Evolutionary conservation across 352 stramenopile species (phyloP).

Genomic region (Poterioochromonas sp.): DNA sequence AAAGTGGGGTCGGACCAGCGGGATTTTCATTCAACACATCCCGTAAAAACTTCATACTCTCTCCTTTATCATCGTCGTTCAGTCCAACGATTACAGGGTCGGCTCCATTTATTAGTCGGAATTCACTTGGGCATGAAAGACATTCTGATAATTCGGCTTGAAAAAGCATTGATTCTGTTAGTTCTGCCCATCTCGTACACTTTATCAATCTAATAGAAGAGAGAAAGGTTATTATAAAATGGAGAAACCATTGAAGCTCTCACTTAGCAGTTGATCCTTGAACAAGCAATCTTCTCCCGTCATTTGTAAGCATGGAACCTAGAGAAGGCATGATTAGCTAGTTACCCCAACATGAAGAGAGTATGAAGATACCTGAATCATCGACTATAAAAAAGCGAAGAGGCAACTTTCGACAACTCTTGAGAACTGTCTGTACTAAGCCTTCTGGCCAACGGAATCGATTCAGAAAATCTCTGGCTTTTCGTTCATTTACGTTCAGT

Average conservation of each 20-base stretch:
- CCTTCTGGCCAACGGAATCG: slow-evolving; percentile 3
- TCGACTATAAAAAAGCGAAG: slow-evolving; percentile 28
- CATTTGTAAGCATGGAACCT: slow-evolving; percentile 19
- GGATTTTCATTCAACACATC: slow-evolving; percentile 22
- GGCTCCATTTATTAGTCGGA: slow-evolving; percentile 20
- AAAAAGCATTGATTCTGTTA: slow-evolving; percentile 11
- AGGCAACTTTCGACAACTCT: neutral
- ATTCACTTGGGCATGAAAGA: neutral
- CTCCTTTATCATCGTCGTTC: neutral
- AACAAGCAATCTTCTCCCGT: neutral
- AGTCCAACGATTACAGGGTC: slow-evolving; percentile 15
- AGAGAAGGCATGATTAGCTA: neutral
- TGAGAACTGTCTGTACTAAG: neutral
- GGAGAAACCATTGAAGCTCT: neutral
- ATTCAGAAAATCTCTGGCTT: neutral
- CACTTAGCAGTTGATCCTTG: neutral
- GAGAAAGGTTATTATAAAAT: neutral
- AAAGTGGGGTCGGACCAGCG: slow-evolving; percentile 31
- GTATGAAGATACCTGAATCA: slow-evolving; percentile 8
- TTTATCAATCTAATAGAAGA: slow-evolving; percentile 21
- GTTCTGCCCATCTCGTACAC: slow-evolving; percentile 21
- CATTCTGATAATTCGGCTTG: slow-evolving; percentile 11
- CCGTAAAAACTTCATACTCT: neutral
- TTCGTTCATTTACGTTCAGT: neutral
- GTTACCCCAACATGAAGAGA: neutral